phyloP scores from a whole-genome alignment of 208 protist species.

The Angomonas deanei region DNA sequence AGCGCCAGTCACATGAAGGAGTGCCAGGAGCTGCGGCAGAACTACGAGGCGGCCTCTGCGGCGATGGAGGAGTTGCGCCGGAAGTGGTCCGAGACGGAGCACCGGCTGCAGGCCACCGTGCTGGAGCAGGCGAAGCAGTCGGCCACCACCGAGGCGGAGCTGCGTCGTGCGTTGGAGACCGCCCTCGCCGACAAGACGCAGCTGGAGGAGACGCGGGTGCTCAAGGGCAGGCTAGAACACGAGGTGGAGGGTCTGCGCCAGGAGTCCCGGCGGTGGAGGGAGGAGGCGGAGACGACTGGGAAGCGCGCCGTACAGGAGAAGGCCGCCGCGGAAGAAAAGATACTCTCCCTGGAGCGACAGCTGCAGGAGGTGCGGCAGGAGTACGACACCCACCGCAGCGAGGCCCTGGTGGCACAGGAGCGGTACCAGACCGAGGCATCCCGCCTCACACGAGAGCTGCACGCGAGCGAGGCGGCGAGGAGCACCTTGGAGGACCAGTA shows the following conservation, averaged over 20 bases:
- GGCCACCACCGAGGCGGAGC: conserved; percentile 16
- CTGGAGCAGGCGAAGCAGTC: conserved; percentile 26
- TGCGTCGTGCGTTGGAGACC: conserved; percentile 12
- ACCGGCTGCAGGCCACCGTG: conserved; percentile 21
- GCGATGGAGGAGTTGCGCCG: conserved; percentile 17
- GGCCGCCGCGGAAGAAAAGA: conserved; percentile 31
- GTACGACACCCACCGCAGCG: conserved; percentile 19
- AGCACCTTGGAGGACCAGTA: conserved; percentile 70
- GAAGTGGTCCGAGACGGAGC: conserved; percentile 18
- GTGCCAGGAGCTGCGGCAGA: conserved; percentile 29
- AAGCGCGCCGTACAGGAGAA: conserved; percentile 22
- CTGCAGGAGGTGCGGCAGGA: conserved; percentile 36
- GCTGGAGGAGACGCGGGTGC: conserved; percentile 13
- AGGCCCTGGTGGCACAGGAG: conserved; percentile 25
- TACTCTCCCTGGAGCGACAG: conserved; percentile 19
- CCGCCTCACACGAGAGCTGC: conserved; percentile 74
- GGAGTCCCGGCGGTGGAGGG: conserved; percentile 53
- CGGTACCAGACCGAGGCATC: conserved; percentile 46
- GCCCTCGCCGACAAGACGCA: conserved; percentile 13
- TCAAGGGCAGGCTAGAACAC: conserved; percentile 18
- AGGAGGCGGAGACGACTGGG: conserved; percentile 29
- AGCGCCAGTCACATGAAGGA: conserved; percentile 34
- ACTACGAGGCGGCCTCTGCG: conserved; percentile 14
- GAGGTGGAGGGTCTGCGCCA: conserved; percentile 20
- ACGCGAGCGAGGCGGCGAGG: conserved; percentile 83